phyloP scores from a whole-genome alignment of 257 asterid genomes.

The Dorcoceras hygrometricum region DNA sequence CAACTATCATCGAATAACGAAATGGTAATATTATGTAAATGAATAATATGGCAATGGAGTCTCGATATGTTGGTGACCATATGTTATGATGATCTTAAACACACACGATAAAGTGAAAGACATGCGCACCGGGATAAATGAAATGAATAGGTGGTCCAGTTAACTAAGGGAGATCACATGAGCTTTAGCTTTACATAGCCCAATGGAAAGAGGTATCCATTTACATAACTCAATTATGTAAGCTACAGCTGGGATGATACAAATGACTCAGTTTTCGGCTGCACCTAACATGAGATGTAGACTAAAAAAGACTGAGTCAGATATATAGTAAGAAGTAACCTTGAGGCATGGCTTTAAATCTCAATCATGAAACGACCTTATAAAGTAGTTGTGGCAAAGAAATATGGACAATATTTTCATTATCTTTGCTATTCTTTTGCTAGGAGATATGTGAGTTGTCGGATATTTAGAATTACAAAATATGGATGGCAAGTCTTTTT shows the following conservation, averaged over 20 bases:
- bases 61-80: not conserved
- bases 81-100: not conserved
- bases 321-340: not conserved
- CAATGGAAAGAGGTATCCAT: too few relatives aligned
- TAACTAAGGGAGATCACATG: too few relatives aligned
- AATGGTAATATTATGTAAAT: not conserved
- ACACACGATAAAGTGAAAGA: not conserved
- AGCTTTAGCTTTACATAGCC: too few relatives aligned
- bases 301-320: not conserved
- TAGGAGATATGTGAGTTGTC: not conserved
- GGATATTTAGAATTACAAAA: not conserved
- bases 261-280: not conserved
- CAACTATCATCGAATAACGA: conserved; percentile 20
- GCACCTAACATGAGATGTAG: not conserved
- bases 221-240: not conserved
- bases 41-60: not conserved
- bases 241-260: not conserved
- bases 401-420: not conserved
- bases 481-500: not conserved
- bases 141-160: not conserved
- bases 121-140: not conserved
- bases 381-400: too few relatives aligned
- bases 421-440: conserved; percentile 1
- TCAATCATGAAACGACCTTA: not conserved
- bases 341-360: not conserved